Evolutionary conservation across 805 yeast genomes (phyloP), one percentile per base, ranked within the genome.

Genomic region (Kregervanrija fluxuum): DNA sequence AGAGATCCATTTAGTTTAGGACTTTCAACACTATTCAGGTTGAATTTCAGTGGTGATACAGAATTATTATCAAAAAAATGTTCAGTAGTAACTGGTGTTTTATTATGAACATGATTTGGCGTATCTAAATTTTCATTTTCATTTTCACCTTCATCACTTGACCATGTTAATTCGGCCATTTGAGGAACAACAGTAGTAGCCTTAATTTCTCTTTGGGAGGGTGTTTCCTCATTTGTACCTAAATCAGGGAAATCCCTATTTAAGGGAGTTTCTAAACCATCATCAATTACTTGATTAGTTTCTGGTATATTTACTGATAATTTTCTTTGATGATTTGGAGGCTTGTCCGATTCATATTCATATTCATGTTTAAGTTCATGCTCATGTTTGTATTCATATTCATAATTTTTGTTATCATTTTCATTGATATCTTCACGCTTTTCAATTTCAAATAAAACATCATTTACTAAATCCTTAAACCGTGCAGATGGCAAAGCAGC

Each of bases 391-490:
- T 33, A 47, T 28, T 41, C 11, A 15, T 15, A 16, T 14, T 30
- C 34, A 33, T 3, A 12, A 35, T 17, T 31, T 31, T 10, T 14
- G 16, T 33, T n/a, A 11, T 15, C 11, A 16, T 12, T 22, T 12
- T 35, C 28, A 22, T 6, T 6, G 6, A 22, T 22, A 6, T 22
- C 28, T 22, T 22, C 28, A 22, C 28, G 28, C 36, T 96, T 76
- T 56, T 84, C 88, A 41, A 89, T 85, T 63, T 93, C 99, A 61
- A 69, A 86, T 37, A 85, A 70, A 37, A 93, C 89, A 61, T 93
- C 99, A 46, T 85, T 81, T 14, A 88, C 95, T 60, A 93, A 75
- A 61, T 91, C 99, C 54, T 82, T 82, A 67, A 93, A 93, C 48
- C 98, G 68, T 3, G 81, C 62, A 41, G 81, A 80, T 2, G 96